Evolutionary conservation across 495 filamentous ascomycete genomes (phyloP).

Genomic region (Hypoxylon fragiforme): DNA sequence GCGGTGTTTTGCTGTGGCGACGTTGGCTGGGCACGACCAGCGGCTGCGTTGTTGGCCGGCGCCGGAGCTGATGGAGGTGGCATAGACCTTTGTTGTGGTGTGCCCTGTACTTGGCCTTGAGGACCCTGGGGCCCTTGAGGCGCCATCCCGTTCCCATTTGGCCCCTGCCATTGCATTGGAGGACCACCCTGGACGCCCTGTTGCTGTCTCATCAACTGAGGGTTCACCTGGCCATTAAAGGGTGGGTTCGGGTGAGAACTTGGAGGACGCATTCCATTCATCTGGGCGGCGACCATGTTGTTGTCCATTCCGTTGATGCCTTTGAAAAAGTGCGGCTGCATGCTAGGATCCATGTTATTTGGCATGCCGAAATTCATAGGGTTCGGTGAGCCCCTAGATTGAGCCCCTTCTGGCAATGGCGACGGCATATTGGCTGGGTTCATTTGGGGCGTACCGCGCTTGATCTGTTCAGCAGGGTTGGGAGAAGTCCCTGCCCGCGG

Average conservation of each 20-base stretch:
- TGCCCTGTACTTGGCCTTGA: slow-evolving; percentile 67
- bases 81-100: slow-evolving; percentile 80
- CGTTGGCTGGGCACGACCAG: slow-evolving; percentile 66
- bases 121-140: slow-evolving; percentile 59
- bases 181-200: slow-evolving; percentile 42
- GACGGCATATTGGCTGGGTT: slow-evolving; percentile 75
- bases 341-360: slow-evolving; percentile 67
- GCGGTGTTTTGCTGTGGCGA: slow-evolving; percentile 76
- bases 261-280: slow-evolving; percentile 83
- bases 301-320: slow-evolving; percentile 55
- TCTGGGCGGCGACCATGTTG: slow-evolving; percentile 57
- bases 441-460: slow-evolving; percentile 88
- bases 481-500: slow-evolving; percentile 83
- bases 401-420: slow-evolving; percentile 75
- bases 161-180: slow-evolving; percentile 61
- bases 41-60: slow-evolving; percentile 51
- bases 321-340: slow-evolving; percentile 61
- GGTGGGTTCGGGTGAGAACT: slow-evolving; percentile 73
- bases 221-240: slow-evolving; percentile 70
- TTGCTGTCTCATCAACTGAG: slow-evolving; percentile 47
- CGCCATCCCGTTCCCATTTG: slow-evolving; percentile 67
- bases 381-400: slow-evolving; percentile 80
- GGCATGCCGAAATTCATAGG: slow-evolving; percentile 76
- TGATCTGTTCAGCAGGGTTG: slow-evolving; percentile 86
- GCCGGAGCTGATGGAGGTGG: slow-evolving; percentile 85